Percentiles rank a stretch among this genome's conserved stretches.
Conservation (phyloP, 2,329 filamentous ascomycete species). For the Trematosphaeria pertusa region DNA sequence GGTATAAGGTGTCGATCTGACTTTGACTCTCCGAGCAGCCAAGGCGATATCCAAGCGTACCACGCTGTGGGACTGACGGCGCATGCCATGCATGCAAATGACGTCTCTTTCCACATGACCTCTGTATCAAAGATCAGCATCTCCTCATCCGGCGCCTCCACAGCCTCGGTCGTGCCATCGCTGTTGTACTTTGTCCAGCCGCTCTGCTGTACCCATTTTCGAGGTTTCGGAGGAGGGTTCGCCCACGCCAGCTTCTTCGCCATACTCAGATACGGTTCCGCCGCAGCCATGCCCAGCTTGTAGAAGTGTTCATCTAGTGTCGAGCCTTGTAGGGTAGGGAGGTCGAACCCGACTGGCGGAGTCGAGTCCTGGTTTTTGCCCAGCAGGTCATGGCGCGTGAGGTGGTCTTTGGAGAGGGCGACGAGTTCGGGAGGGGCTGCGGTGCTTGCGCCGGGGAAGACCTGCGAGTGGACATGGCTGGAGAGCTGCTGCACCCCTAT, state of each 20-base stretch:
- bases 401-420: constrained; percentile 79
- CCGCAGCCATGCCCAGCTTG: constrained; percentile 83
- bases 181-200: constrained; percentile 94
- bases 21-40: constrained; percentile 83
- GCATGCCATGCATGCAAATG: constrained; percentile 96
- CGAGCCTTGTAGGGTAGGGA: constrained; percentile 78
- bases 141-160: constrained; percentile 78
- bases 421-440: constrained; percentile 74
- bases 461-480: constrained; percentile 78
- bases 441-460: constrained; percentile 70
- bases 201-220: constrained; percentile 77
- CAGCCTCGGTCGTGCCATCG: constrained; percentile 74
- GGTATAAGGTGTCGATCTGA: constrained; percentile 84
- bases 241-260: constrained; percentile 76
- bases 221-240: constrained; percentile 65
- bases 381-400: constrained; percentile 82
- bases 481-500: constrained; percentile 96
- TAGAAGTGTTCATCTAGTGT: constrained; percentile 94
- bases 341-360: constrained; percentile 80
- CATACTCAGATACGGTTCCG: constrained; percentile 79
- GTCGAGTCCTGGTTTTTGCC: constrained; percentile 85
- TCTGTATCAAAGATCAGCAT: constrained; percentile 95
- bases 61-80: constrained; percentile 87
- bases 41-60: constrained; percentile 98
- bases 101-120: constrained; percentile 92